Percentiles rank a stretch among this genome's conserved stretches.
Evolutionary conservation across 805 yeast species (phyloP).

Genomic region (Saccharomycopsis sp.): DNA sequence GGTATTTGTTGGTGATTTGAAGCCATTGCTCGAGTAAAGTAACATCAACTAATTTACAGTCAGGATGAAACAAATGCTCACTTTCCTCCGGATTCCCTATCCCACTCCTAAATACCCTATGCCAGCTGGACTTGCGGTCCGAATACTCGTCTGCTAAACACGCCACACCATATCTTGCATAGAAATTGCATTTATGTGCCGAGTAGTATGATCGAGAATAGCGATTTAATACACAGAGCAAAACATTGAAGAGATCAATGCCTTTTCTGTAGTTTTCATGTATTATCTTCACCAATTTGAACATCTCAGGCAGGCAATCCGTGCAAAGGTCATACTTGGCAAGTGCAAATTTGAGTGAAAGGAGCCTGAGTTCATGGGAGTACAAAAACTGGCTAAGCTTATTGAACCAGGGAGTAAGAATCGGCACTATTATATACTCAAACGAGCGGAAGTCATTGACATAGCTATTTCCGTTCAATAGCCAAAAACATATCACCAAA

Average conservation of each 20-base stretch:
- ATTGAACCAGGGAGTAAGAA: neutral
- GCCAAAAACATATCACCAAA: slow-evolving; percentile 13
- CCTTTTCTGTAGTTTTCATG: neutral
- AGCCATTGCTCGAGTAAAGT: neutral
- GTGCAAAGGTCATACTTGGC: neutral
- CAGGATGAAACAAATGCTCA: neutral
- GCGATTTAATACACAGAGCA: neutral
- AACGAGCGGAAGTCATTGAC: slow-evolving; percentile 8
- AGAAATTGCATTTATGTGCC: neutral
- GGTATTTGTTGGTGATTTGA: neutral
- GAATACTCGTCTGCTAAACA: neutral
- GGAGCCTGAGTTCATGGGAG: slow-evolving; percentile 8
- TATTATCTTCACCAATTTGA: neutral
- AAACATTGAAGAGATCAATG: neutral
- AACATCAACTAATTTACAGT: neutral
- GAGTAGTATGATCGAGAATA: neutral
- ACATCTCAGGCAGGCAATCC: neutral
- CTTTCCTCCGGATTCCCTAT: neutral
- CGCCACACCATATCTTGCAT: neutral
- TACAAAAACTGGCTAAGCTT: slow-evolving; percentile 10
- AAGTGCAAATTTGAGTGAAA: slow-evolving; percentile 10
- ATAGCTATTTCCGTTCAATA: slow-evolving; percentile 10
- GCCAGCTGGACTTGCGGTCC: neutral
- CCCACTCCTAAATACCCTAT: neutral
- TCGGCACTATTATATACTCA: slow-evolving; percentile 8